phyloP scores from a whole-genome alignment of 495 filamentous ascomycete genomes.

The Penicillium cataractarum region DNA sequence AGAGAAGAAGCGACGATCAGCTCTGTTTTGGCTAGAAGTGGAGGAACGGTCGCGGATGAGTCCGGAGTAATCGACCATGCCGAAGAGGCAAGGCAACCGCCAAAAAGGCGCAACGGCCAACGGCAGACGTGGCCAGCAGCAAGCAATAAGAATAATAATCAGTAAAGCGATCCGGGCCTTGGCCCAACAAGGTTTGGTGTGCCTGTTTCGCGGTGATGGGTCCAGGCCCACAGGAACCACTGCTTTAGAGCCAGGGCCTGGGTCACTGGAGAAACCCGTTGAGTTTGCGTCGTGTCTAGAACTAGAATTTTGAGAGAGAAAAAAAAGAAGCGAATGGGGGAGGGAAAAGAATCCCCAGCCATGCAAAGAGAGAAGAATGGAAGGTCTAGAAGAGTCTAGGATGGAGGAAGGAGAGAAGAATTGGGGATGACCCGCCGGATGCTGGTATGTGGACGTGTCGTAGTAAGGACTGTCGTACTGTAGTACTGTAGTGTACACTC shows the following conservation, averaged over 20 bases:
- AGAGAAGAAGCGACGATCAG: not conserved
- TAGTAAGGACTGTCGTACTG: too few relatives aligned
- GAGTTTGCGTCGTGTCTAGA: constrained; percentile 5
- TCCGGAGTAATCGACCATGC: not conserved
- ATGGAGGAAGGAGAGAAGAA: not conserved
- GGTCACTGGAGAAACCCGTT: constrained; percentile 4
- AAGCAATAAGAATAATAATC: not conserved
- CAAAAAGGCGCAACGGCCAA: not conserved
- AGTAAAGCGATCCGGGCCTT: not conserved
- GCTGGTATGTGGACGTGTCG: constrained; percentile 2
- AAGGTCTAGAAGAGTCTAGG: not conserved
- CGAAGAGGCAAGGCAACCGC: constrained; percentile 3
- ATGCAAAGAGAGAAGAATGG: not conserved
- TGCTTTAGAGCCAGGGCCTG: not conserved
- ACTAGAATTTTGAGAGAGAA: not conserved
- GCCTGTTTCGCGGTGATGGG: not conserved
- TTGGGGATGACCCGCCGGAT: constrained; percentile 5
- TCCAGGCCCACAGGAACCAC: constrained; percentile 5
- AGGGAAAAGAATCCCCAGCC: not conserved
- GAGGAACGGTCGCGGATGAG: not conserved
- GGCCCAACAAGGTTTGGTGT: constrained; percentile 5
- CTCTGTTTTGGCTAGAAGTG: constrained; percentile 1
- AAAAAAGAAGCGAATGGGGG: not conserved
- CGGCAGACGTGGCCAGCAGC: not conserved
- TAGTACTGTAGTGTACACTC: too few relatives aligned